Evolutionary conservation across 2,329 filamentous ascomycete genomes (phyloP).

Genomic region (Colletotrichum sublineola): DNA sequence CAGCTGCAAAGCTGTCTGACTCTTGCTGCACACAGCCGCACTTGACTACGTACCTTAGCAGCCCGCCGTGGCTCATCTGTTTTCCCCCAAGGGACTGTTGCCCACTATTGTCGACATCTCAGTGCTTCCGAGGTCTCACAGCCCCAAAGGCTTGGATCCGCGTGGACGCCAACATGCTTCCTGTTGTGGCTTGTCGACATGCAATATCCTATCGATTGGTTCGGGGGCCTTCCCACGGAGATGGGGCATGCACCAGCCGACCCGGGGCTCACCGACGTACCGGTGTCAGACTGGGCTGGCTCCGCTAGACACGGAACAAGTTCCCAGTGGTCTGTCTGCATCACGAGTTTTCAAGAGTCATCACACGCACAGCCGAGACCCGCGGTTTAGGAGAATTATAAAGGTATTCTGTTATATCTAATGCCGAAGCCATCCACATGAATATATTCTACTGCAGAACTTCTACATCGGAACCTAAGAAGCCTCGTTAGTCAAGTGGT

Average conservation of each 20-base stretch:
- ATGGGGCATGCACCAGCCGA: background rate
- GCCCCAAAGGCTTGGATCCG: conserved; percentile 3
- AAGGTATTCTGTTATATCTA: background rate
- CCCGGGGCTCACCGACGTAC: conserved; percentile 4
- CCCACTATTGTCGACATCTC: background rate
- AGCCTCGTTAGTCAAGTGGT: conserved; percentile 7
- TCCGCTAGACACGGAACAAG: background rate
- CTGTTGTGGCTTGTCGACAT: conserved; percentile 4
- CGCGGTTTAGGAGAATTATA: background rate
- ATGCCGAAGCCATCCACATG: background rate
- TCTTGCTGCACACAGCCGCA: conserved; percentile 13
- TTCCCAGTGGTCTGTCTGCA: no score
- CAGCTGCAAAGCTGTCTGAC: conserved; percentile 6
- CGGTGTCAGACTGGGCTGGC: background rate
- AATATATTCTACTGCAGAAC: background rate
- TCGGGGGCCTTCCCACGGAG: background rate
- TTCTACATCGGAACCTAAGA: background rate
- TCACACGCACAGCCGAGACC: background rate
- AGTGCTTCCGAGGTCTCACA: conserved; percentile 18
- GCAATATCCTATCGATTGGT: background rate
- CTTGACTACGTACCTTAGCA: conserved; percentile 25
- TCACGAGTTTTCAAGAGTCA: background rate
- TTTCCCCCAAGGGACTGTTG: background rate
- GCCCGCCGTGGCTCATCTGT: conserved; percentile 23
- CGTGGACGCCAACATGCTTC: conserved; percentile 1